A percentile compares a stretch with the other conserved stretches of the same genome.
These are phyloP conservation scores for Paulownia fortunei DNA, from an alignment of 257 asterid species.

Conservation along the genomic window DNA sequence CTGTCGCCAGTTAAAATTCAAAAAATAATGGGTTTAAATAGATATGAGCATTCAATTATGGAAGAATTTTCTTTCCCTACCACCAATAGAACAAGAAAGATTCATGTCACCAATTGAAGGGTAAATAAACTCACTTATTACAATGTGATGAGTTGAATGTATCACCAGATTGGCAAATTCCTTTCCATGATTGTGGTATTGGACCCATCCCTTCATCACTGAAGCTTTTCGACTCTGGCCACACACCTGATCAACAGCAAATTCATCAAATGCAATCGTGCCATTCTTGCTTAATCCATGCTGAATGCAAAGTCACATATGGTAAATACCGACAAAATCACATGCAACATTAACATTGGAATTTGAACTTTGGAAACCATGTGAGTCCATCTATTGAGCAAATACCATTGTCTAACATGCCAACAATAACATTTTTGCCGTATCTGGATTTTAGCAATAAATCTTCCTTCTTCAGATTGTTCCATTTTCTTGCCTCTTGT, in stretches of 20 bases:
- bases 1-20: background rate
- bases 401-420: slow-evolving; percentile 79
- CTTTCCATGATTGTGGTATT: slow-evolving; percentile 80
- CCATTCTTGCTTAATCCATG: background rate
- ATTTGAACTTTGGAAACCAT: background rate
- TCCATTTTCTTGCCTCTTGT: slow-evolving; percentile 29
- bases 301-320: background rate
- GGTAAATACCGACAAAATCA: background rate
- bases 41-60: too few species aligned
- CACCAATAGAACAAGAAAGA: too few species aligned
- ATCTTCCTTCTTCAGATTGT: slow-evolving; percentile 44
- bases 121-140: slow-evolving; percentile 63
- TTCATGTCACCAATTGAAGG: too few species aligned
- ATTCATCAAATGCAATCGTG: background rate
- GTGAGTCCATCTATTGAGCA: background rate
- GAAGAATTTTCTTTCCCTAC: too few species aligned
- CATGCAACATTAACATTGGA: background rate
- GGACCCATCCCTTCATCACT: slow-evolving; percentile 69
- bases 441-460: slow-evolving; percentile 64
- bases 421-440: slow-evolving; percentile 74
- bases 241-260: slow-evolving; percentile 57
- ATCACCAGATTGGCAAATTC: slow-evolving; percentile 80
- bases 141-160: slow-evolving; percentile 74
- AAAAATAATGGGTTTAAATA: background rate
- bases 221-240: slow-evolving; percentile 94